These are phyloP conservation scores for Maudiozyma serrabonitensis DNA, from an alignment of 805 yeast species.

Conservation along the genomic window DNA sequence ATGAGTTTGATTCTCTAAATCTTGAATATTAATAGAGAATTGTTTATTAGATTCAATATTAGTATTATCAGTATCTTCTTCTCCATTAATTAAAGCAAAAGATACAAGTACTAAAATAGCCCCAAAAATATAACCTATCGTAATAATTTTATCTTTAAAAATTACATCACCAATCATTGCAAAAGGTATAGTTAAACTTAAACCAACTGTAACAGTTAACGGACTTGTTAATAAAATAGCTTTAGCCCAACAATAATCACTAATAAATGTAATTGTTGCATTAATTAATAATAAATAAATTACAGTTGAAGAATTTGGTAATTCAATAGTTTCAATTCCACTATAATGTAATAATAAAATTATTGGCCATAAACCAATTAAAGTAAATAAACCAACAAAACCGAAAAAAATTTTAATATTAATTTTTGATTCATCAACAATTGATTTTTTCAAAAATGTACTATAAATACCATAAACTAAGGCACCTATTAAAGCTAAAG, in stretches of 20 bases:
- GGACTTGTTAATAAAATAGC: constrained; percentile 88
- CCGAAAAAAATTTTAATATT: constrained; percentile 84
- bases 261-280: constrained; percentile 63
- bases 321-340: constrained; percentile 56
- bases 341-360: constrained; percentile 48
- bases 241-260: constrained; percentile 89
- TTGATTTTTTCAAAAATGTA: constrained; percentile 62
- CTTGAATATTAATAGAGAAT: not conserved
- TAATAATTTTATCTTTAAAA: constrained; percentile 47
- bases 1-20: not conserved
- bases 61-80: constrained; percentile 31
- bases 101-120: constrained; percentile 69
- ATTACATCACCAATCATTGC: constrained; percentile 86
- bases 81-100: constrained; percentile 67
- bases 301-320: constrained; percentile 45
- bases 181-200: constrained; percentile 85
- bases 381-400: constrained; percentile 76
- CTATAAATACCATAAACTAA: constrained; percentile 80
- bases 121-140: constrained; percentile 58
- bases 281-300: constrained; percentile 43
- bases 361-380: constrained; percentile 69
- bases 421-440: constrained; percentile 52
- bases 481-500: constrained; percentile 72
- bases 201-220: constrained; percentile 83
- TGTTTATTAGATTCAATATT: not conserved